These are phyloP conservation scores for Breviolum minutum DNA, from an alignment of 73 alveolate genomes.

Conservation along the genomic window DNA sequence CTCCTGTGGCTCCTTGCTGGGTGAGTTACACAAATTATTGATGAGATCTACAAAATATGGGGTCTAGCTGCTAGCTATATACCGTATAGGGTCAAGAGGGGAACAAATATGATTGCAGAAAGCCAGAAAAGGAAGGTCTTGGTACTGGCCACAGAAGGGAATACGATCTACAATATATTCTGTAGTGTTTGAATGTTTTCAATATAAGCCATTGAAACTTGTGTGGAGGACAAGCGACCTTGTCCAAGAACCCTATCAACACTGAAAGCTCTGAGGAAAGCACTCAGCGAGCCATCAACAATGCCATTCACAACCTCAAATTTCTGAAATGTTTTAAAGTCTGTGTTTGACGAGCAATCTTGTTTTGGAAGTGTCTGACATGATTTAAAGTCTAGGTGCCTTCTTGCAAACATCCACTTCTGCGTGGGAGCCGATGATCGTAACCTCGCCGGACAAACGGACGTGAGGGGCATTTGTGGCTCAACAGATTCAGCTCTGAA, in stretches of 20 bases:
- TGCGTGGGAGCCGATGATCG: conserved; percentile 72
- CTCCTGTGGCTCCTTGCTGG: too few relatives aligned
- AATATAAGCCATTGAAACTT: too few relatives aligned
- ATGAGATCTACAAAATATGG: too few relatives aligned
- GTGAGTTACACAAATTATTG: too few relatives aligned
- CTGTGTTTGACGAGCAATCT: background rate
- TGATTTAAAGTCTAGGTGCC: background rate
- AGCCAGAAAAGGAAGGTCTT: too few relatives aligned
- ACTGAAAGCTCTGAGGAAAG: background rate
- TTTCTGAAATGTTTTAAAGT: too few relatives aligned
- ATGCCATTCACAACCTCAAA: conserved; percentile 68
- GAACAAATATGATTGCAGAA: too few relatives aligned
- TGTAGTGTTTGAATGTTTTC: background rate
- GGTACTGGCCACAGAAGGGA: too few relatives aligned
- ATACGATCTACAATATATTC: too few relatives aligned
- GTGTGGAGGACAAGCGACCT: too few relatives aligned
- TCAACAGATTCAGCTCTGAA: background rate
- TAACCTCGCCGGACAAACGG: conserved; percentile 1
- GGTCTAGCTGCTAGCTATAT: too few relatives aligned
- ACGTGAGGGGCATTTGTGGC: background rate
- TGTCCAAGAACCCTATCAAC: background rate
- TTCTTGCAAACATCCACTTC: conserved; percentile 89
- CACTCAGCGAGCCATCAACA: conserved; percentile 73
- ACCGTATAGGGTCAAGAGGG: too few relatives aligned
- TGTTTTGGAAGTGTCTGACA: background rate